phyloP scores from a whole-genome alignment of 371 early-diverging fungal species.

The Funneliformis caledonium region DNA sequence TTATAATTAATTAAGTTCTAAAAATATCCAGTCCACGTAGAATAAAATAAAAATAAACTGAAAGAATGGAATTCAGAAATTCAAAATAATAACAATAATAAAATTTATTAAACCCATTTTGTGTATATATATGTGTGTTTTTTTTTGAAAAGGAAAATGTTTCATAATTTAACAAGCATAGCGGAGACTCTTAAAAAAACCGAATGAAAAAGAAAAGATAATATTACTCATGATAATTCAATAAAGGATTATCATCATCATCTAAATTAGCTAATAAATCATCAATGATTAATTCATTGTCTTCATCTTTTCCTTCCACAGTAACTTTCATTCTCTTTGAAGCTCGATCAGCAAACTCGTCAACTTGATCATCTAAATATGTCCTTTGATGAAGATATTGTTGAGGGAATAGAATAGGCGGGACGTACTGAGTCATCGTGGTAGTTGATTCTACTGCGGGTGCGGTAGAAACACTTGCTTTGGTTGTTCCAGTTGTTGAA shows the following conservation, averaged over 20 bases:
- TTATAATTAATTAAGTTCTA: no score
- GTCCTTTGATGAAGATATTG: not conserved
- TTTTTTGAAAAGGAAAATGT: no score
- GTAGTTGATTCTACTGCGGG: not conserved
- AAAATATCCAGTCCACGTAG: no score
- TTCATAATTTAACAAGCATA: no score
- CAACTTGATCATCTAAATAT: not conserved
- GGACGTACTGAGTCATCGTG: conserved; percentile 2
- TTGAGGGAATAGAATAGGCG: not conserved
- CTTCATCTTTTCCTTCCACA: not conserved
- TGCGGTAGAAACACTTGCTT: not conserved
- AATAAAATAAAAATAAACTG: no score
- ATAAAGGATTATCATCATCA: not conserved
- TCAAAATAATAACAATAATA: no score
- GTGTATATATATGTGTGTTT: no score
- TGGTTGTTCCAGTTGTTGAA: not conserved
- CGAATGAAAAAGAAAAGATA: no score
- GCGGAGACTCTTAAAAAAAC: no score
- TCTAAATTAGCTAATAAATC: conserved; percentile 12
- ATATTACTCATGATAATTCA: no score
- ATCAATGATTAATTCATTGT: conserved; percentile 11
- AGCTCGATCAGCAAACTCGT: not conserved
- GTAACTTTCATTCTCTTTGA: not conserved
- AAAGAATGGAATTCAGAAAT: no score
- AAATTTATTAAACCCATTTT: no score